Conservation (phyloP, 2,329 filamentous ascomycete genomes). For the Salinomyces thailandicus region DNA sequence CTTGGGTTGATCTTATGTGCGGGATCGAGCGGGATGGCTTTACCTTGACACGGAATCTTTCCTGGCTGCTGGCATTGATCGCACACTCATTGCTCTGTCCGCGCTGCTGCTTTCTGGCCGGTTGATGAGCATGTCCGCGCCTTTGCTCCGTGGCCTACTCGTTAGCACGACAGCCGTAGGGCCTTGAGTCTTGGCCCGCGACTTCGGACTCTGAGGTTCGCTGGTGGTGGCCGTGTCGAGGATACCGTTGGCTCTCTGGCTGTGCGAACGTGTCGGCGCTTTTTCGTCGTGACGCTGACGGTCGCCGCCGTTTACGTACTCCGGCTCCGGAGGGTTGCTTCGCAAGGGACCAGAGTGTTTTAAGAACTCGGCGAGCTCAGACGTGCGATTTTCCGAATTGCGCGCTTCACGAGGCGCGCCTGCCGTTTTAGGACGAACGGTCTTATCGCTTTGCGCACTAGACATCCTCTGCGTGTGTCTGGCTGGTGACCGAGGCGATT, state of each 20-base stretch:
- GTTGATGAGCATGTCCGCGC: background rate
- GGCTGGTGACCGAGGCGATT: conserved; percentile 4
- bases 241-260: conserved; percentile 4
- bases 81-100: conserved; percentile 3
- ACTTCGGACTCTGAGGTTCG: background rate
- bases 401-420: conserved; percentile 6
- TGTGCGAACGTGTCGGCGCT: background rate
- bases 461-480: background rate
- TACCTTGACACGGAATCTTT: conserved; percentile 10
- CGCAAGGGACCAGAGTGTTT: conserved; percentile 14
- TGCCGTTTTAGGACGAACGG: conserved; percentile 10
- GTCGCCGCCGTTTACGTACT: background rate
- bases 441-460: conserved; percentile 2
- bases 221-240: background rate
- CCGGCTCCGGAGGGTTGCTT: conserved; percentile 16
- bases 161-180: background rate
- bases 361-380: conserved; percentile 18
- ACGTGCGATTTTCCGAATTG: conserved; percentile 6
- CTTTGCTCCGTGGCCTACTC: background rate
- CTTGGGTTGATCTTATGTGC: background rate
- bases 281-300: background rate
- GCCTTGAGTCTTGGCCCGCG: background rate
- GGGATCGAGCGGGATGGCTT: too few relatives aligned
- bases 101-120: conserved; percentile 6
- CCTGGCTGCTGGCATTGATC: conserved; percentile 3